A percentile compares a stretch with the other conserved stretches of the same genome.
phyloP scores from a whole-genome alignment of 2,329 filamentous ascomycete species.

The Botryotinia narcissicola region DNA sequence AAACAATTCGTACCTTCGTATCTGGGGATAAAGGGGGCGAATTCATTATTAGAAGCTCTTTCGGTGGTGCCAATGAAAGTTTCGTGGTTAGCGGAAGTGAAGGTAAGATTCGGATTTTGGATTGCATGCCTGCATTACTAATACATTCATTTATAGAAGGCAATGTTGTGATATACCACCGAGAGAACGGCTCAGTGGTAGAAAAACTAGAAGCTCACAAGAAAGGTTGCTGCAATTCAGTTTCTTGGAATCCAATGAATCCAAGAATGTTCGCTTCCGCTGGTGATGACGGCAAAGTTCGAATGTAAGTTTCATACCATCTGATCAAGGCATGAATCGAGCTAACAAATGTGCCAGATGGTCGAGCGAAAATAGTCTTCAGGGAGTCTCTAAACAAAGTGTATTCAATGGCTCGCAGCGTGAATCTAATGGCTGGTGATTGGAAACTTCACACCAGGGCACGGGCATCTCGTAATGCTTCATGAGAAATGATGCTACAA shows the following conservation, averaged over 20 bases:
- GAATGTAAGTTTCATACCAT: slow-evolving; percentile 65
- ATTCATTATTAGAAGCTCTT: slow-evolving; percentile 76
- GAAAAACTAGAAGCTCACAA: slow-evolving; percentile 74
- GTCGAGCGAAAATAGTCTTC: slow-evolving; percentile 29
- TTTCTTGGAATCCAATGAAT: slow-evolving; percentile 83
- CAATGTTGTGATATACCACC: slow-evolving; percentile 86
- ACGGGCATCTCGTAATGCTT: slow-evolving; percentile 10
- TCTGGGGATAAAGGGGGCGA: slow-evolving; percentile 71
- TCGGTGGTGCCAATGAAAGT: slow-evolving; percentile 88
- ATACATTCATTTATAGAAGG: slow-evolving; percentile 47
- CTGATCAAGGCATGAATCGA: not conserved
- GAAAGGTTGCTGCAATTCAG: slow-evolving; percentile 76
- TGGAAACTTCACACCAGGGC: not conserved
- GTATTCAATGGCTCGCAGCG: slow-evolving; percentile 22
- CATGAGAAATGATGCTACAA: slow-evolving; percentile 1
- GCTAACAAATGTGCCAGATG: slow-evolving; percentile 26
- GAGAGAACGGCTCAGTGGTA: slow-evolving; percentile 72
- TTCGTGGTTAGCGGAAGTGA: slow-evolving; percentile 92
- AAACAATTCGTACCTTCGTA: slow-evolving; percentile 67
- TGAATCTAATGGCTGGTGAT: slow-evolving; percentile 30
- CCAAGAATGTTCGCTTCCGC: slow-evolving; percentile 85
- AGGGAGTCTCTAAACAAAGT: slow-evolving; percentile 17
- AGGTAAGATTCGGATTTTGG: slow-evolving; percentile 52
- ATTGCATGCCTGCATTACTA: not conserved
- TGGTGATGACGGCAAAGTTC: slow-evolving; percentile 80